Base-by-base conservation (phyloP, 2,329 filamentous ascomycete genomes). In the Neocucurbitaria cava region DNA sequence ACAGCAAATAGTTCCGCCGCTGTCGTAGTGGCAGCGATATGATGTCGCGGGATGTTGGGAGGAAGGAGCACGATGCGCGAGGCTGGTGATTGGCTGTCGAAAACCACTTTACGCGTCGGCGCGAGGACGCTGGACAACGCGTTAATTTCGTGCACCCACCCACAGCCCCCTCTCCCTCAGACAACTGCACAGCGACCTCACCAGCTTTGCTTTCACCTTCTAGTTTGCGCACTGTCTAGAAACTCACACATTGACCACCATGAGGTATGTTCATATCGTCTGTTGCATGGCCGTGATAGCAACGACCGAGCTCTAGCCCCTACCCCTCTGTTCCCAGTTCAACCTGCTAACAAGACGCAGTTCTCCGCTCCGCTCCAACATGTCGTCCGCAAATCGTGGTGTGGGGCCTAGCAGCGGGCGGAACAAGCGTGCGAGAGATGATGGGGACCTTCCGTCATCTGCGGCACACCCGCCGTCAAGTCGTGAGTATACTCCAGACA, bases 321-420 rank as follows among this genome's bases (percentile, higher is more conserved):
- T 59, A 54, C 68, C 61, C 61, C 66, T 62, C 59, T 54, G 56
- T 54, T 53, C 42, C 54, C 50, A 46, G 42, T 54, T 45, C 59
- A 54, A 35, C 28, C 40, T 36, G 31, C 63, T 70, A 54, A 70
- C 65, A 61, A 31, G 44, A 42, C 17, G 26, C 72, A 96, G 91
- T 82, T 96, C 92, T 75, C 92, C 93, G 74, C 83, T 96, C 57
- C 88, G 89, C 76, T 84, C 87, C 66, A 92, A 88, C 78, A 89
- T 90, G 82, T 87, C 89, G 56, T 93, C 92, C 62, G 92, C 88
- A 68, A 96, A 96, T 78, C 87, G 91, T 65, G 91, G 91, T 48
- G 75, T 83, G 52, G 77, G 78, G 17, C 78, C 78, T 48, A 67
- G 79, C 59, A 83, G 78, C 61, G 78, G 82, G 58, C 82, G 85